These are phyloP conservation scores for Epicoccum sorghinum DNA, from an alignment of 2,329 filamentous ascomycete species.

Conservation along the genomic window DNA sequence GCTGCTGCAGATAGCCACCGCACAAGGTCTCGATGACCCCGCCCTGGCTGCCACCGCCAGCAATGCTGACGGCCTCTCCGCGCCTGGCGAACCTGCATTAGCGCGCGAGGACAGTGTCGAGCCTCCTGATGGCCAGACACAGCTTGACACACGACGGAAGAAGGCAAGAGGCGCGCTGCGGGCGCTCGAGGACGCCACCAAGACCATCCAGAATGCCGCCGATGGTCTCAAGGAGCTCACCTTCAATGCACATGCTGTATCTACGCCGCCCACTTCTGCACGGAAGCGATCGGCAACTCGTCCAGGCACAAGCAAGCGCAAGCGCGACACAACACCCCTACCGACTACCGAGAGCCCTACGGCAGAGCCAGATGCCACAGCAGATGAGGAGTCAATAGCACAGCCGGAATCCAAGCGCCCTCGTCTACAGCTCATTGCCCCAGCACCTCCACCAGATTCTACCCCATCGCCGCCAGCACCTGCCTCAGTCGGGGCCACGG, in stretches of 20 bases:
- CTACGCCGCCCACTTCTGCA: slow-evolving; percentile 21
- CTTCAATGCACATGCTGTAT: slow-evolving; percentile 31
- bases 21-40: slow-evolving; percentile 24
- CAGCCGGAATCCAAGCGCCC: slow-evolving; percentile 42
- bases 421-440: slow-evolving; percentile 27
- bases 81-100: slow-evolving; percentile 18
- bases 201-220: slow-evolving; percentile 43
- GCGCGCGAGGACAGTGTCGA: slow-evolving; percentile 65
- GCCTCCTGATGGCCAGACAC: slow-evolving; percentile 75
- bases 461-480: slow-evolving; percentile 13
- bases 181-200: slow-evolving; percentile 44
- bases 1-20: slow-evolving; percentile 29
- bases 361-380: slow-evolving; percentile 28
- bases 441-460: slow-evolving; percentile 5
- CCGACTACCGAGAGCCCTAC: slow-evolving; percentile 16
- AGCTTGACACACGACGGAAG: slow-evolving; percentile 65
- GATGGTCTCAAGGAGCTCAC: slow-evolving; percentile 43
- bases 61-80: slow-evolving; percentile 12
- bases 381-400: slow-evolving; percentile 34
- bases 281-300: slow-evolving; percentile 32
- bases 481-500: slow-evolving; percentile 14
- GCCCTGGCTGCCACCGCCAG: slow-evolving; percentile 21
- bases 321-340: slow-evolving; percentile 56
- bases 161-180: slow-evolving; percentile 54
- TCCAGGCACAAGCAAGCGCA: slow-evolving; percentile 57